Percentiles rank a stretch among this genome's conserved stretches.
These are phyloP conservation scores for Vachellia pachyceras DNA, from an alignment of 306 rosid genomes.

Conservation along the genomic window DNA sequence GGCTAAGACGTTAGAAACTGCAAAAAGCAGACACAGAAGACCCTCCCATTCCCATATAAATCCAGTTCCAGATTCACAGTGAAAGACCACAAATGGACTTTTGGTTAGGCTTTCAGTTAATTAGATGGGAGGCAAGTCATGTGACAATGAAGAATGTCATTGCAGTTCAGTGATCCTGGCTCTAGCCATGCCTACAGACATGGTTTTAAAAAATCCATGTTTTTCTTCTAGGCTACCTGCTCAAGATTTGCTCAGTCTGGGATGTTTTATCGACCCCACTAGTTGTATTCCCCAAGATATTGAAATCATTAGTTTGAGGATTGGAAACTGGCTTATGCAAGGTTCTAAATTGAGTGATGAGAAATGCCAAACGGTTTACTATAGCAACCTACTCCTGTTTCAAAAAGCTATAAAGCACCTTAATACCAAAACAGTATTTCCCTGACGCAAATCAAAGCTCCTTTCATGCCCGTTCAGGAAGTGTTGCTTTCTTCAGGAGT, in stretches of 20 bases:
- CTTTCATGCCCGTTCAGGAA: conserved; percentile 12
- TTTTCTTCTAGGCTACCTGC: neutral
- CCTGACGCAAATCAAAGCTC: conserved; percentile 6
- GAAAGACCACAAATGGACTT: no score
- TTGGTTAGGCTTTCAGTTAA: no score
- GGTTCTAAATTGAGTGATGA: neutral
- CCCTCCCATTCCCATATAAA: no score
- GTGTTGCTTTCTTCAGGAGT: neutral
- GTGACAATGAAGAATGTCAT: no score
- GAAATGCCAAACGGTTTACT: neutral
- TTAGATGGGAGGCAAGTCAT: no score
- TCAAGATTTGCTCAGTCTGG: neutral
- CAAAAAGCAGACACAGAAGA: no score
- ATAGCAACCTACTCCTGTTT: neutral
- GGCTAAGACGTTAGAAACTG: no score
- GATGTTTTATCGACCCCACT: neutral
- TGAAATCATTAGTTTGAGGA: neutral
- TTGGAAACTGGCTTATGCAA: neutral
- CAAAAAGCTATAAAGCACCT: conserved; percentile 16
- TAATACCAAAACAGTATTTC: neutral
- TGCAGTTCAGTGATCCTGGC: neutral
- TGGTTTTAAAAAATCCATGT: neutral
- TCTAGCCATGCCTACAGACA: neutral
- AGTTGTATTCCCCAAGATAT: neutral
- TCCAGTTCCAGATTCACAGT: no score